Base-by-base conservation (phyloP, 2,329 filamentous ascomycete species). In the Tolypocladium tundrense region DNA sequence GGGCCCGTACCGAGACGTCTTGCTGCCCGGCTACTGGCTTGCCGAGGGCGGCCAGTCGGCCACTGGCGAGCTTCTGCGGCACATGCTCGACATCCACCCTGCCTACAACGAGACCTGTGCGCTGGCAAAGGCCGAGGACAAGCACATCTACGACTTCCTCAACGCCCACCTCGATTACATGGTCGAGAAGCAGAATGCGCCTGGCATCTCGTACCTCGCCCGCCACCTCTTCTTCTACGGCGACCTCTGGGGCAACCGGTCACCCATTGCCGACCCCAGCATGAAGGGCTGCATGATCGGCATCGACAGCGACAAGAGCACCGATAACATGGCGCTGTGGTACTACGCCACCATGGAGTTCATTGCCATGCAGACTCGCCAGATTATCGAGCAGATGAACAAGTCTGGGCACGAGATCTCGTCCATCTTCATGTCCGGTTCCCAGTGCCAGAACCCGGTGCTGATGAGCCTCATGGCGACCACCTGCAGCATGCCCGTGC, bases 161-260 rank as follows among this genome's bases (percentile, higher is more conserved):
- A 97, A 99, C 73, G 82, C 86, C 61, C 91, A 95, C 68, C 84
- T 99, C 13, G 83, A 85, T 60, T 85, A 90, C 65, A 81, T 97
- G 78, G 82, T 82, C 31, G 81, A 87, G 66, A 86, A 86, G 66
- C 74, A 77, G 31, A 77, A 80, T 2, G 90, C 90, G 2, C 92
- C 92, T 0, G 85, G 84, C 56, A 82, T 97, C 61, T 87, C 90
- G 21, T 95, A 92, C 72, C 80, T 99, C 2, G 91, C 86, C 14
- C 89, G 93, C 10, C 93, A 99, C 73, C 88, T 96, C 77, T 99
- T 99, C 84, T 95, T 99, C 78, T 99, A 99, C 72, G 94, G 94
- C 62, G 94, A 99, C 69, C 81, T 97, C 4, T 97, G 95, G 82
- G 94, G 94, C 60, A 99, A 99, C 77, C 87, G 94, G 45, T 96